Evolutionary conservation across 805 yeast species (phyloP), one percentile per base, ranked within the genome.

Genomic region (Candida pseudoglaebosa): DNA sequence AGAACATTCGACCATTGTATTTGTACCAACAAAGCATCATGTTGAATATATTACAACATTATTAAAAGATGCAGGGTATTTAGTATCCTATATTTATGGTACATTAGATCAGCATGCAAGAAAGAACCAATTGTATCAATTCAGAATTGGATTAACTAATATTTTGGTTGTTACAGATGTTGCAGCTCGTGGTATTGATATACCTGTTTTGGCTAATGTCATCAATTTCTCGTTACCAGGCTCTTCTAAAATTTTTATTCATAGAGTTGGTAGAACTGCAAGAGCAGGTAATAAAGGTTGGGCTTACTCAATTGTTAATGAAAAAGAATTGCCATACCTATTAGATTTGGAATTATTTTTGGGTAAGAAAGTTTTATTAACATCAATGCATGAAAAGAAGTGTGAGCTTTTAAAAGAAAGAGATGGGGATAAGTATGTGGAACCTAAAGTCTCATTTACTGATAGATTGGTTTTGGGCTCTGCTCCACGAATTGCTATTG

Each of bases 221-320:
- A 75, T 93, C 49, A 93, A 93, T 60, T 93, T 77, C 61, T 80
- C 96, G 1, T 71, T 93, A 43, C 98, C 98, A 8, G 84, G 88
- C 1, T 82, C 95, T 1, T 88, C 97, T 3, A 93, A 95, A 62
- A 84, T 91, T 42, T 93, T 93, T 62, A 77, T 93, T 40, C 99
- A 93, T 65, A 80, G 99, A 66, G 98, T 93, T 34, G 99, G 99
- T 61, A 82, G 99, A 75, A 93, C 99, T 33, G 99, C 99, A 8
- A 84, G 99, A 75, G 99, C 99, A 6, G 99, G 99, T 58, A 84
- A 88, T 58, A 80, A 76, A 50, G 99, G 99, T 56, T 89, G 97
- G 95, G 99, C 99, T 0, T 93, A 86, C 59, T 83, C 96, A 2
- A 78, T 93, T 43, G 83, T 90, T 5, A 73, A 80, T 41, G 95